Evolutionary conservation across 2,329 filamentous ascomycete genomes (phyloP).

Genomic region (Fusarium mundagurra): DNA sequence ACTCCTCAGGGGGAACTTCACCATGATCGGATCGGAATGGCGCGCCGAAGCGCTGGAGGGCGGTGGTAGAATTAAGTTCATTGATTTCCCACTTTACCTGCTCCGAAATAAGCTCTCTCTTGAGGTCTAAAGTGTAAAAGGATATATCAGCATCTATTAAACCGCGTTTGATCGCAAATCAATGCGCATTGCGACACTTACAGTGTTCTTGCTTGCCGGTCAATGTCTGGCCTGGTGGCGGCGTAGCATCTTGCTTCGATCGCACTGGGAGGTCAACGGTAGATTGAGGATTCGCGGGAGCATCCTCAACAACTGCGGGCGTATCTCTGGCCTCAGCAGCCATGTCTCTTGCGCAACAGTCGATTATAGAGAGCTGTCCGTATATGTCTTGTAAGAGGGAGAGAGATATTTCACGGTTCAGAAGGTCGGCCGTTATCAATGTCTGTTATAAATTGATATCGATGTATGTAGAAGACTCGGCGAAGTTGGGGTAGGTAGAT

Average conservation of each 20-base stretch:
- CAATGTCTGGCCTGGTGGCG: constrained; percentile 63
- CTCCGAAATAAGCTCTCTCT: constrained; percentile 90
- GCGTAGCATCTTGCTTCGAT: constrained; percentile 43
- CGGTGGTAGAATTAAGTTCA: constrained; percentile 94
- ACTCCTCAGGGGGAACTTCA: constrained; percentile 92
- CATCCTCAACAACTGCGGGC: constrained; percentile 35
- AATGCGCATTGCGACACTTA: constrained; percentile 55
- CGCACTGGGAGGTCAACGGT: constrained; percentile 46
- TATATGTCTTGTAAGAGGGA: not conserved
- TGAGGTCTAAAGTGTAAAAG: constrained; percentile 71
- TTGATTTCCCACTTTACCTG: constrained; percentile 91
- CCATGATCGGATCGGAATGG: constrained; percentile 93
- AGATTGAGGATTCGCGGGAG: constrained; percentile 23
- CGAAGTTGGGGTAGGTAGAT: constrained; percentile 12
- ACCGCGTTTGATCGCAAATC: not conserved
- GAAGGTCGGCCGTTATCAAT: constrained; percentile 12
- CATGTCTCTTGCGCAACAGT: constrained; percentile 39
- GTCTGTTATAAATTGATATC: constrained; percentile 1
- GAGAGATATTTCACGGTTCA: not conserved
- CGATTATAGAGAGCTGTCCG: constrained; percentile 10
- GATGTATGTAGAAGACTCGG: constrained; percentile 12
- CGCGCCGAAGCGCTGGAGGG: constrained; percentile 92
- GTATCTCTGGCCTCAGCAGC: constrained; percentile 40
- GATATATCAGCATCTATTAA: constrained; percentile 22
- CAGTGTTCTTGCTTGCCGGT: constrained; percentile 99